phyloP scores from a whole-genome alignment of 371 early-diverging fungal species.

The Haplosporangium sp. region DNA sequence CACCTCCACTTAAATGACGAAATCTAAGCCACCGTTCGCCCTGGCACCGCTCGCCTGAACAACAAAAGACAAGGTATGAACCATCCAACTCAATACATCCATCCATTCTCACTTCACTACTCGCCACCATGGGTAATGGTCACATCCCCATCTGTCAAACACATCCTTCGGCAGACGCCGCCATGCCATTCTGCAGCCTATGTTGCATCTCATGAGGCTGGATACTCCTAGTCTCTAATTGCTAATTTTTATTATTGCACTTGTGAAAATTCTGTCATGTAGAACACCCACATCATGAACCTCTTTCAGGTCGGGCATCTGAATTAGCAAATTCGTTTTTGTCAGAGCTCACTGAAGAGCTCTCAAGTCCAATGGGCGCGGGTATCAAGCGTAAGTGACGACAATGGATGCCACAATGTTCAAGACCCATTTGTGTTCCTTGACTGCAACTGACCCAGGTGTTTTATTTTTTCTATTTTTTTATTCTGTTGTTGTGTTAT shows the following conservation, averaged over 20 bases:
- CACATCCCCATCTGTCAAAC: too few species aligned
- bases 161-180: too few species aligned
- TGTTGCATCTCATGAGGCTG: too few species aligned
- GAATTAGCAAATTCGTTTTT: conserved; percentile 51
- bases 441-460: too few species aligned
- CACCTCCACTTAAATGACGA: too few species aligned
- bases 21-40: too few species aligned
- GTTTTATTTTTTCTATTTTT: not conserved
- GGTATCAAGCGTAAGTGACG: conserved; percentile 30
- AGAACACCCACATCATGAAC: conserved; percentile 44
- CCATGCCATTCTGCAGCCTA: too few species aligned
- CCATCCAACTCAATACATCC: not conserved
- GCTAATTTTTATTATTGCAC: too few species aligned
- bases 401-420: too few species aligned
- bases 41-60: too few species aligned
- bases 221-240: too few species aligned
- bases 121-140: conserved; percentile 25
- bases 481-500: not conserved
- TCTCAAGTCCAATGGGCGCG: conserved; percentile 24
- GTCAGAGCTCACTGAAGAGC: conserved; percentile 45
- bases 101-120: conserved; percentile 1
- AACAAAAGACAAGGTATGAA: conserved; percentile 7
- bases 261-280: conserved; percentile 5
- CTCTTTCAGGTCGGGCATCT: conserved; percentile 50
- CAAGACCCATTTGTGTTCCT: not conserved